A percentile compares a stretch with the other conserved stretches of the same genome.
These are phyloP conservation scores for Cryptococcus maquisensis DNA, from an alignment of 1,284 basidiomycete species.

Conservation along the genomic window DNA sequence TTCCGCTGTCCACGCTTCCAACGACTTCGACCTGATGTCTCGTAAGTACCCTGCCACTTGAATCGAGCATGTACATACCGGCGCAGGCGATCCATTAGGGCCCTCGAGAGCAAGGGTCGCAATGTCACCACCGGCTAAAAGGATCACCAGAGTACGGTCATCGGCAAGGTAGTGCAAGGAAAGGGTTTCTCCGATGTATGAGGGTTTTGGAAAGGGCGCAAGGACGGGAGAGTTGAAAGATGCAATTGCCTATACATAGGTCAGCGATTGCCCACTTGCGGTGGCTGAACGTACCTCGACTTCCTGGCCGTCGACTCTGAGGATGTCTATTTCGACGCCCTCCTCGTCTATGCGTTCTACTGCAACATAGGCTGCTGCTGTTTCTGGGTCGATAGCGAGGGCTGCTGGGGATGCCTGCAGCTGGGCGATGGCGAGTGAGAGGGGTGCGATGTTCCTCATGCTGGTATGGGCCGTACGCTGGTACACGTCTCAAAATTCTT, in stretches of 20 bases:
- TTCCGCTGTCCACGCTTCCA: constrained; percentile 79
- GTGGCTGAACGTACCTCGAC: constrained; percentile 17
- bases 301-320: constrained; percentile 46
- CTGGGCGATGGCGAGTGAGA: constrained; percentile 1
- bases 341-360: constrained; percentile 56
- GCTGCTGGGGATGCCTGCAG: constrained; percentile 5
- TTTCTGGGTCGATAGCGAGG: constrained; percentile 60
- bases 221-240: constrained; percentile 32
- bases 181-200: constrained; percentile 53
- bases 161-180: constrained; percentile 66
- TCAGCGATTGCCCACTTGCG: not conserved
- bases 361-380: constrained; percentile 57
- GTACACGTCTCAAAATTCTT: no score
- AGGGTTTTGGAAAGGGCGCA: constrained; percentile 33
- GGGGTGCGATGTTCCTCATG: constrained; percentile 13
- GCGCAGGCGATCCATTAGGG: constrained; percentile 51
- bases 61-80: not conserved
- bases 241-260: constrained; percentile 19
- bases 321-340: constrained; percentile 60
- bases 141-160: constrained; percentile 58
- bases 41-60: not conserved
- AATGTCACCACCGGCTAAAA: constrained; percentile 74
- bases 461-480: not conserved
- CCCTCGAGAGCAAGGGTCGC: constrained; percentile 56
- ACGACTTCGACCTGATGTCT: constrained; percentile 62